phyloP scores from a whole-genome alignment of 2,329 filamentous ascomycete species.

The Diplodia scrobiculata region DNA sequence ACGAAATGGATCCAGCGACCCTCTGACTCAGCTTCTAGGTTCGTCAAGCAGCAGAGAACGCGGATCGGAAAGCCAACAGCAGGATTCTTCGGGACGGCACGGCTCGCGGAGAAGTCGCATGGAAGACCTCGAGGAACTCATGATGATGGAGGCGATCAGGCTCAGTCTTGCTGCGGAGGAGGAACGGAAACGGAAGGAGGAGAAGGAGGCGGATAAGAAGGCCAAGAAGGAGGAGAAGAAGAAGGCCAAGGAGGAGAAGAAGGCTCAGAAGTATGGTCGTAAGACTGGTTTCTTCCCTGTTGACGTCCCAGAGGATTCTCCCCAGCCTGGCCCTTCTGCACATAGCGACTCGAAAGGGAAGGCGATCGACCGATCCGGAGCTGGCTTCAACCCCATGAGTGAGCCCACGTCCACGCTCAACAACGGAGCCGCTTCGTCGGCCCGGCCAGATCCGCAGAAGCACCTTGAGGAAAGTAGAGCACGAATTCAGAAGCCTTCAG shows the following conservation, averaged over 20 bases:
- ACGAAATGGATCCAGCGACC: conserved; percentile 39
- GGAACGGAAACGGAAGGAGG: conserved; percentile 81
- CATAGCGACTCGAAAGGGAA: conserved; percentile 59
- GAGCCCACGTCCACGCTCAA: conserved; percentile 51
- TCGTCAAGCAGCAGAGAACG: conserved; percentile 38
- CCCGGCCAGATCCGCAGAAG: conserved; percentile 46
- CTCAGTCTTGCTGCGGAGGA: conserved; percentile 90
- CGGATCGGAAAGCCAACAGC: conserved; percentile 41
- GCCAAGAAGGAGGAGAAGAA: conserved; percentile 84
- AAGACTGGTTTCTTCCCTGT: conserved; percentile 57
- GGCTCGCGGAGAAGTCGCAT: conserved; percentile 63
- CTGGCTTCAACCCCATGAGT: conserved; percentile 47
- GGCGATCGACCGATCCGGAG: conserved; percentile 48
- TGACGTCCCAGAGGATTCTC: conserved; percentile 36
- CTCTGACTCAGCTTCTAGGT: conserved; percentile 34
- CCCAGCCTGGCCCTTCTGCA: conserved; percentile 48
- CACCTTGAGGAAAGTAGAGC: conserved; percentile 51
- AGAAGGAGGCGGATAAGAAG: conserved; percentile 78
- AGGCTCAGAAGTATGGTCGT: conserved; percentile 67
- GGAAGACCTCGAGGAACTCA: conserved; percentile 93
- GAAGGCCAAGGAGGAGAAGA: conserved; percentile 64
- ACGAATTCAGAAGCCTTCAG: conserved; percentile 40
- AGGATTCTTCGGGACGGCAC: conserved; percentile 45
- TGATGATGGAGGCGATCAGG: conserved; percentile 96
- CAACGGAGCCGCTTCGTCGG: conserved; percentile 33